phyloP scores from a whole-genome alignment of 768 basidiomycete species.

The Hortiboletus campestris region DNA sequence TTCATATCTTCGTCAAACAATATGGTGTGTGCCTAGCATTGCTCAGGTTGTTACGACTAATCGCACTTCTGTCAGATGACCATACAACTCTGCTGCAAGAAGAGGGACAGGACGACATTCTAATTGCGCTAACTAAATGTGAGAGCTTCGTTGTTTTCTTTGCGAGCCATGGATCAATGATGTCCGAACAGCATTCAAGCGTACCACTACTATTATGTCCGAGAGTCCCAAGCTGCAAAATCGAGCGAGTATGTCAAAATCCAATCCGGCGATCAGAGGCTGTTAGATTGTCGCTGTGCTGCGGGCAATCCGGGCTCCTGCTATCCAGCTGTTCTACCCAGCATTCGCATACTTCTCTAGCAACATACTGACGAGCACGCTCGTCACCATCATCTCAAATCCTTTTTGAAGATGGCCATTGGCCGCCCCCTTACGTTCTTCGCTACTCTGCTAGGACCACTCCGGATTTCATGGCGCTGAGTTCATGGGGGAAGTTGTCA shows the following conservation, averaged over 20 bases:
- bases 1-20: too few relatives aligned
- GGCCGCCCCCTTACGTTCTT: background rate
- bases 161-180: background rate
- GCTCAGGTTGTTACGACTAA: too few relatives aligned
- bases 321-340: slow-evolving; percentile 20
- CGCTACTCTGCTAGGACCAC: background rate
- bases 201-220: background rate
- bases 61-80: too few relatives aligned
- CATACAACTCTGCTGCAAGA: too few relatives aligned
- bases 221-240: slow-evolving; percentile 14
- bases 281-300: slow-evolving; percentile 13
- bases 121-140: too few relatives aligned
- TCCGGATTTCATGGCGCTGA: background rate
- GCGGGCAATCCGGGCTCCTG: background rate
- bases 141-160: too few relatives aligned
- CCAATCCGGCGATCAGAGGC: background rate
- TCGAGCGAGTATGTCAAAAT: slow-evolving; percentile 1
- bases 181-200: background rate
- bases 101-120: too few relatives aligned
- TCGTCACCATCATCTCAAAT: background rate
- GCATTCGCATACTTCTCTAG: slow-evolving; percentile 28
- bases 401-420: slow-evolving; percentile 1
- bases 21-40: too few relatives aligned
- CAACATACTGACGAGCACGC: slow-evolving; percentile 3
- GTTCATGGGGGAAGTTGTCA: background rate